Evolutionary conservation across 1,284 basidiomycete species (phyloP).

Genomic region (Trametes pubescens): DNA sequence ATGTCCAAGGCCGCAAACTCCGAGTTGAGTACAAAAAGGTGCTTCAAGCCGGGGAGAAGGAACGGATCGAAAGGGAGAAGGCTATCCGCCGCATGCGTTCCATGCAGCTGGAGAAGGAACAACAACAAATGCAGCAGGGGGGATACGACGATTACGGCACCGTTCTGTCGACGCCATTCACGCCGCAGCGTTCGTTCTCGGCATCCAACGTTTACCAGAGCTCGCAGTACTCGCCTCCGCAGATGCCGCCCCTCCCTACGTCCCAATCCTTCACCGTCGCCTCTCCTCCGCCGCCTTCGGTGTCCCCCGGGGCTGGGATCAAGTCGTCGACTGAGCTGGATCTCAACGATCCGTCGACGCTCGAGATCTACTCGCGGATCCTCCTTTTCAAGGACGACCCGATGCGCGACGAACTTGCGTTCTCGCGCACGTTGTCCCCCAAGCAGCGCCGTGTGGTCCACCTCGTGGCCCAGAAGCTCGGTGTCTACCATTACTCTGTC

Average conservation of each 20-base stretch:
- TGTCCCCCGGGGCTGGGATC: conserved; percentile 69
- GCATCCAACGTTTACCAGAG: conserved; percentile 64
- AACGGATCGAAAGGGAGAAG: conserved; percentile 98
- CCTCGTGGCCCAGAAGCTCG: conserved; percentile 94
- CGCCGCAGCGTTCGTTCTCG: conserved; percentile 72
- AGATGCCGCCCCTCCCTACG: conserved; percentile 64
- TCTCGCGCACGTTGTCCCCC: conserved; percentile 85
- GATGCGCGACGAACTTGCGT: conserved; percentile 97
- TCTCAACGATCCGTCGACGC: conserved; percentile 93
- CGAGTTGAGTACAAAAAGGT: conserved; percentile 99
- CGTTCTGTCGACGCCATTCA: conserved; percentile 57
- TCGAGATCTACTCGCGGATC: conserved; percentile 98
- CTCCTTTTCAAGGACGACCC: conserved; percentile 97
- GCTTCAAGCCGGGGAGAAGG: conserved; percentile 98
- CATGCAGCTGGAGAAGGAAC: conserved; percentile 91
- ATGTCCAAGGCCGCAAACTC: conserved; percentile 97
- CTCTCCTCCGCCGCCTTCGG: conserved; percentile 57
- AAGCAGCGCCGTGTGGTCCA: conserved; percentile 95
- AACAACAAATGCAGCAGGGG: conserved; percentile 51
- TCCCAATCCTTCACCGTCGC: conserved; percentile 60
- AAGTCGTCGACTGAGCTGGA: conserved; percentile 80
- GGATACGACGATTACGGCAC: conserved; percentile 76
- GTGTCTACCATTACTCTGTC: conserved; percentile 93
- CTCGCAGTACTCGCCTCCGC: conserved; percentile 68
- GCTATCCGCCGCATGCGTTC: conserved; percentile 98